These are phyloP conservation scores for Ogataea zsoltii DNA, from an alignment of 805 yeast genomes.

Conservation along the genomic window DNA sequence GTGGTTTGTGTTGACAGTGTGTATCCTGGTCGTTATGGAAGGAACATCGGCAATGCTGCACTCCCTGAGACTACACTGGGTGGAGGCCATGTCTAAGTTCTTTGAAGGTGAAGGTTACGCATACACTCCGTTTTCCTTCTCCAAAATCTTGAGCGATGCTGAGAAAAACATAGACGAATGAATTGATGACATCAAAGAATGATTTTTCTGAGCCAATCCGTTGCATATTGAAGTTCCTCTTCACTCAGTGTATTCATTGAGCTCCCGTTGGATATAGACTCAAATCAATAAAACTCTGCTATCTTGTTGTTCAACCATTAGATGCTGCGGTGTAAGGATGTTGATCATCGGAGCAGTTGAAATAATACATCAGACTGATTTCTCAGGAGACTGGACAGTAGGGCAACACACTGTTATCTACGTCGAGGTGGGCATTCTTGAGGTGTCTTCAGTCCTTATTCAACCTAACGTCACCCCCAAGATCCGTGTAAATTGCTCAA, in stretches of 20 bases:
- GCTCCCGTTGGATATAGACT: not conserved
- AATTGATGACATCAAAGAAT: not conserved
- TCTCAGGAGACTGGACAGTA: no score
- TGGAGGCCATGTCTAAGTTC: slow-evolving; percentile 78
- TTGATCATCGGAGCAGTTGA: no score
- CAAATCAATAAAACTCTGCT: not conserved
- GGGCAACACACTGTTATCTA: no score
- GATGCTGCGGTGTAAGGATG: no score
- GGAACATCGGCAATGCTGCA: slow-evolving; percentile 87
- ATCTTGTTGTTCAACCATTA: no score
- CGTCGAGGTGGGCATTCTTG: no score
- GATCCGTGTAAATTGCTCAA: no score
- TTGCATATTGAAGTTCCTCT: no score
- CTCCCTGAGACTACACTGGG: slow-evolving; percentile 78
- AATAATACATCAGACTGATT: no score
- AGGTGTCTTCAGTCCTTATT: no score
- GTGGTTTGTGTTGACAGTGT: slow-evolving; percentile 74
- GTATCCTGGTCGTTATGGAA: slow-evolving; percentile 74
- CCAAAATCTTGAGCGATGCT: slow-evolving; percentile 26
- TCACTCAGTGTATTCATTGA: not conserved
- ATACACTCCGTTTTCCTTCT: slow-evolving; percentile 63
- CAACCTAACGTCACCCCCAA: no score
- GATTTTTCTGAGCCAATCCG: no score
- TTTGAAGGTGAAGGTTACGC: slow-evolving; percentile 76
- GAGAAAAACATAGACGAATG: not conserved